phyloP scores from a whole-genome alignment of 768 basidiomycete species.

The Collybia mongolica region DNA sequence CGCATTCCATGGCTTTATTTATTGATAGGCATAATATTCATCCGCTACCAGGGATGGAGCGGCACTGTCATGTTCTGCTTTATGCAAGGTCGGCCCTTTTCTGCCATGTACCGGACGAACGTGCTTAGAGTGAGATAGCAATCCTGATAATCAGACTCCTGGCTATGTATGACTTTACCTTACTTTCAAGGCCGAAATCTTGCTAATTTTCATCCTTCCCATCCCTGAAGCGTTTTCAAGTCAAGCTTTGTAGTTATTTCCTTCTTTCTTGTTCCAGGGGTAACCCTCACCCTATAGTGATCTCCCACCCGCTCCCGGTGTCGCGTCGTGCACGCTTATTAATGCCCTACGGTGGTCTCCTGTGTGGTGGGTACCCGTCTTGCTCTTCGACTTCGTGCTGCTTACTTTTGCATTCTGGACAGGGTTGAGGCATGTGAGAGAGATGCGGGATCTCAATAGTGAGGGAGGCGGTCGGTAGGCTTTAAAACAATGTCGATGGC shows the following conservation, averaged over 20 bases:
- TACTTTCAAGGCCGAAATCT: neutral
- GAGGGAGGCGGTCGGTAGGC: no score
- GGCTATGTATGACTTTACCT: neutral
- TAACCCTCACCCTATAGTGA: neutral
- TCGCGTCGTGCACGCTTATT: neutral
- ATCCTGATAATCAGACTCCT: neutral
- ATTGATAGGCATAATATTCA: neutral
- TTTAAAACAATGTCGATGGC: neutral
- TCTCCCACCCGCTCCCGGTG: constrained; percentile 1
- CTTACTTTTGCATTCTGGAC: neutral
- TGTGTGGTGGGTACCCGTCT: constrained; percentile 5
- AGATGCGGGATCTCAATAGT: neutral
- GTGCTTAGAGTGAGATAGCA: neutral
- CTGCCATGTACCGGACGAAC: no score
- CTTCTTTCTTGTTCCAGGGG: no score
- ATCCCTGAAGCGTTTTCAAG: no score
- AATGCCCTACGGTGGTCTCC: constrained; percentile 2
- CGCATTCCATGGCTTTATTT: no score
- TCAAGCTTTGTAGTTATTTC: no score
- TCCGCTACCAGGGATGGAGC: neutral
- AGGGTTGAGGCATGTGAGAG: neutral
- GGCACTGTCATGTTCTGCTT: no score
- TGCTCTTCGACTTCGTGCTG: constrained; percentile 3
- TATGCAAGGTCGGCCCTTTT: no score
- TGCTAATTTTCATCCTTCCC: no score